phyloP scores from a whole-genome alignment of 305 asterid genomes.

The Stenogyne calaminthoides region DNA sequence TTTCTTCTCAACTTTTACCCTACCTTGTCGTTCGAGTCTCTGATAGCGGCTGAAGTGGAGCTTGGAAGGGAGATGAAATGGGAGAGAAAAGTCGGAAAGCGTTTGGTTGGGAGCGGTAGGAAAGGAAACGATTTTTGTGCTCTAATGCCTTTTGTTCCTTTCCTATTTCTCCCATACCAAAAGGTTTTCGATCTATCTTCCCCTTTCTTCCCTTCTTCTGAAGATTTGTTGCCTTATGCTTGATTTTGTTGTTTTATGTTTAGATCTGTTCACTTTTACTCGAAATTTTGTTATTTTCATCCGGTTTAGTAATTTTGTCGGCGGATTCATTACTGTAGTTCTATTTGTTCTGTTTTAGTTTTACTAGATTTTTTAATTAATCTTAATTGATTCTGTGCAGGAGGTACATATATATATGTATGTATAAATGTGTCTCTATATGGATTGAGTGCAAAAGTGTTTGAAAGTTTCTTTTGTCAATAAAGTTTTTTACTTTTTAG shows the following conservation, averaged over 20 bases:
- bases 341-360: too few relatives aligned
- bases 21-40: not conserved
- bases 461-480: too few relatives aligned
- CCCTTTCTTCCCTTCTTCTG: conserved; percentile 29
- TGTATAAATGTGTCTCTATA: too few relatives aligned
- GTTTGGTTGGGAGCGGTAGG: conserved; percentile 40
- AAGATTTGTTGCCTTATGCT: too few relatives aligned
- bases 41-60: not conserved
- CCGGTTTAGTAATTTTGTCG: too few relatives aligned
- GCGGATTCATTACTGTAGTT: too few relatives aligned
- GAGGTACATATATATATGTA: too few relatives aligned
- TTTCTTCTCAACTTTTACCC: not conserved
- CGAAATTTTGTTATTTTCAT: not conserved
- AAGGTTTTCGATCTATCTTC: conserved; percentile 41
- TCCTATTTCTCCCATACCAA: conserved; percentile 46
- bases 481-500: too few relatives aligned
- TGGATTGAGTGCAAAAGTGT: too few relatives aligned
- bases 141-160: conserved; percentile 6
- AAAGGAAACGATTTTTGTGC: conserved; percentile 27
- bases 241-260: not conserved
- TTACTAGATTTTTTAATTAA: too few relatives aligned
- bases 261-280: not conserved
- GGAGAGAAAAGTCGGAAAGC: conserved; percentile 33
- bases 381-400: too few relatives aligned
- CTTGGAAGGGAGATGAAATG: conserved; percentile 25